Evolutionary conservation across 805 yeast genomes (phyloP), one percentile per base, ranked within the genome.

Genomic region (Alloascoidea africana): DNA sequence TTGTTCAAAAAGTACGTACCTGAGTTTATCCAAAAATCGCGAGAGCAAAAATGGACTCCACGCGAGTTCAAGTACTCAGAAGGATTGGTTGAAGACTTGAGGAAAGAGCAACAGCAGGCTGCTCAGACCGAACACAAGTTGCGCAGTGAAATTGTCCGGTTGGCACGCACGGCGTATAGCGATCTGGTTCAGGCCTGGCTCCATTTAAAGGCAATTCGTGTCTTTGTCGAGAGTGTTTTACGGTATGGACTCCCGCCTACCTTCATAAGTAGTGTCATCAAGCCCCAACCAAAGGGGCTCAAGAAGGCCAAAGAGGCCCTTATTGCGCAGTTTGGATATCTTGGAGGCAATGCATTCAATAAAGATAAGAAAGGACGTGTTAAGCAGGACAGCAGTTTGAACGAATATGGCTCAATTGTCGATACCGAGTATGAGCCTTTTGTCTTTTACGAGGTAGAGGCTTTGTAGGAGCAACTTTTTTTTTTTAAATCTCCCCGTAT

Each of bases 211-310:
- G 74, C 83, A 3, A 67, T 91, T 38, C 76, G 96, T 47, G 69
- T 83, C 14, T 91, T 81, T 58, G 95, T 89, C 30, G 99, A 91
- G 62, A 72, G 86, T 37, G 95, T 91, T 13, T 68, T 91, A 55
- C 77, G 99, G 59, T 91, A 91, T 56, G 99, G 99, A 1, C 70
- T 91, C 45, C 99, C 98, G 27, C 96, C 97, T 18, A 80, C 79
- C 49, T 91, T 89, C 56, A 70, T 73, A 52, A 63, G 71, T 11
- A 64, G 62, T 33, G 49, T 67, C 23, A 57, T 66, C 36, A 61
- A 64, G 46, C 55, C 62, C 15, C 30, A 8, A 23, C 52, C 65
- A 32, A 63, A 63, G 46, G 54, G 56, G 17, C 46, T 68, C 16
- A 62, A 60, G 18, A 73, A 68, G 56, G 75, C 86, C 34, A 86